Percentiles rank a stretch among this genome's conserved stretches.
These are phyloP conservation scores for Anastatica hierochuntica DNA, from an alignment of 345 rosid genomes.

Conservation along the genomic window DNA sequence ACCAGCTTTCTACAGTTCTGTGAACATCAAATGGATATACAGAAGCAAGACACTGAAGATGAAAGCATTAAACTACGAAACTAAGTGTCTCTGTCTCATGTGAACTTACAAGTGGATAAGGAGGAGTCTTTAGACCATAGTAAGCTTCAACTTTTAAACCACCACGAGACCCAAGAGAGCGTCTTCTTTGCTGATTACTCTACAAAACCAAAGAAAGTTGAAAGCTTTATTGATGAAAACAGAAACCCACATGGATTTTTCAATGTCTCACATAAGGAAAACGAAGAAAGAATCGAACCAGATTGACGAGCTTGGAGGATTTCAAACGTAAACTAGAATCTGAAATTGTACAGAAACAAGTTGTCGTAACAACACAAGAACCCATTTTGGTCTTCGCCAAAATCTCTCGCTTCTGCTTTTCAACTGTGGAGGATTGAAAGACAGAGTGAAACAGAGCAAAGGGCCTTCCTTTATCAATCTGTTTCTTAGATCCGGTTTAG, in stretches of 20 bases:
- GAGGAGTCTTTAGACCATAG: slow-evolving; percentile 75
- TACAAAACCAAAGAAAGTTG: slow-evolving; percentile 6
- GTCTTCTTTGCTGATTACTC: slow-evolving; percentile 30
- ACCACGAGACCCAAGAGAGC: slow-evolving; percentile 25
- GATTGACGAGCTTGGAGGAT: slow-evolving; percentile 13
- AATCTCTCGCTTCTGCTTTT: slow-evolving; percentile 2
- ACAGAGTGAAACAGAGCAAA: too few species aligned
- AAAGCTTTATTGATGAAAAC: slow-evolving; percentile 9
- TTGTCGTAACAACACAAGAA: slow-evolving; percentile 21
- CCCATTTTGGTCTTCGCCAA: slow-evolving; percentile 19
- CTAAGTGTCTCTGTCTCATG: background rate
- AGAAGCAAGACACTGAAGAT: background rate
- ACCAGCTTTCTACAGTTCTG: background rate
- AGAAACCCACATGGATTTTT: background rate
- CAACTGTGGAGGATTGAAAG: too few species aligned
- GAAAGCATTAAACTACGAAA: too few species aligned
- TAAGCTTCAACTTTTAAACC: slow-evolving; percentile 47
- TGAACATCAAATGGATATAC: background rate
- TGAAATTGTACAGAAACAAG: slow-evolving; percentile 3
- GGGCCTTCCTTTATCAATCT: slow-evolving; percentile 16
- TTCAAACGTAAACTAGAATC: slow-evolving; percentile 23
- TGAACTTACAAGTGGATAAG: slow-evolving; percentile 70
- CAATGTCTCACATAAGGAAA: slow-evolving; percentile 1
- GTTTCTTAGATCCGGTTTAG: too few species aligned
- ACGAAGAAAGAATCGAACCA: slow-evolving; percentile 15